Conservation (phyloP, 2,329 filamentous ascomycete species). For the Botrytis elliptica region DNA sequence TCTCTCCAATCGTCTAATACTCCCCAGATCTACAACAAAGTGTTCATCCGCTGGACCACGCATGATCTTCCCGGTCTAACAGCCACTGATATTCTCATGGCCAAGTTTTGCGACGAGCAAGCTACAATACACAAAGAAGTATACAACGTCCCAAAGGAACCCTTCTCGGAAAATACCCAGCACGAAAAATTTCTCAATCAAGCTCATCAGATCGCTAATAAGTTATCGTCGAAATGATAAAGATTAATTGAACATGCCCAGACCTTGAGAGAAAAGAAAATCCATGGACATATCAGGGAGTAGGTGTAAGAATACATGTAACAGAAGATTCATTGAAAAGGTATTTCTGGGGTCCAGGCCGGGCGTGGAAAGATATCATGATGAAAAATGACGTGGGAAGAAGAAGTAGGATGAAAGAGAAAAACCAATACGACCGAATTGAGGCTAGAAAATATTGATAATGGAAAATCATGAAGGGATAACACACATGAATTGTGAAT, state of each 20-base stretch:
- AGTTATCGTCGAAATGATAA: not conserved
- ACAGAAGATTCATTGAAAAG: too few species aligned
- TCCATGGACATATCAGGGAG: not conserved
- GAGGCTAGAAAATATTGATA: not conserved
- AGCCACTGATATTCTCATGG: conserved; percentile 60
- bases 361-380: not conserved
- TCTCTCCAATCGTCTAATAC: not conserved
- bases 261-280: not conserved
- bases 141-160: not conserved
- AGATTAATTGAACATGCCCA: not conserved
- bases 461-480: not conserved
- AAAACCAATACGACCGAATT: not conserved
- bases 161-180: not conserved
- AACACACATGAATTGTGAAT: not conserved
- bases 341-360: not conserved
- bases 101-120: conserved; percentile 52
- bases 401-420: not conserved
- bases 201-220: not conserved
- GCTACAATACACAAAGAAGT: not conserved
- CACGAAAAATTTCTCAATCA: not conserved
- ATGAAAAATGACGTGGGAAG: not conserved
- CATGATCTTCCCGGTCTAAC: conserved; percentile 67
- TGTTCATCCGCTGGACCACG: conserved; percentile 71
- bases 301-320: too few species aligned
- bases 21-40: conserved; percentile 65